Conservation (phyloP, 805 yeast species). For the Saccharomycopsis schoenii region DNA sequence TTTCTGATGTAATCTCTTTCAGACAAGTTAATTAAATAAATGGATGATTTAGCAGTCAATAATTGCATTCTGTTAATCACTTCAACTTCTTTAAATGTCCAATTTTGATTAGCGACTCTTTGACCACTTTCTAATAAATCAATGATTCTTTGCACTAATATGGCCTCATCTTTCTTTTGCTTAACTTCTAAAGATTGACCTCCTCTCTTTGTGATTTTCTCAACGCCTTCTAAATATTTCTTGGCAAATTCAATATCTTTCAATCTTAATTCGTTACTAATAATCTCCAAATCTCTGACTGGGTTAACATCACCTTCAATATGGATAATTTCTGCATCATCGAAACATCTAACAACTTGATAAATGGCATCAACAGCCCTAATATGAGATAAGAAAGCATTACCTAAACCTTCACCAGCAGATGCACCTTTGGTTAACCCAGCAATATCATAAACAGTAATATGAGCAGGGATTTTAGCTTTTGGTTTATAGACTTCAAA, state of each 20-base stretch:
- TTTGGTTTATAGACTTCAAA: constrained; percentile 71
- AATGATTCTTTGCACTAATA: constrained; percentile 63
- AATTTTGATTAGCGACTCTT: constrained; percentile 76
- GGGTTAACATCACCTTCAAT: constrained; percentile 97
- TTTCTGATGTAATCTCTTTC: constrained; percentile 82
- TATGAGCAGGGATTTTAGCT: constrained; percentile 80
- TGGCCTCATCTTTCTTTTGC: constrained; percentile 78
- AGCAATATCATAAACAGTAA: constrained; percentile 94
- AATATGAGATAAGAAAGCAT: constrained; percentile 91
- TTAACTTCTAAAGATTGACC: constrained; percentile 86
- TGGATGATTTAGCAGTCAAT: constrained; percentile 91
- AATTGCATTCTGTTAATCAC: constrained; percentile 76
- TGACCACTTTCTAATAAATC: constrained; percentile 72
- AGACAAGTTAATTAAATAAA: constrained; percentile 81
- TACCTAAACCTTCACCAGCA: constrained; percentile 96
- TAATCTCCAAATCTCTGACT: constrained; percentile 85
- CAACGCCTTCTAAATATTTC: constrained; percentile 70
- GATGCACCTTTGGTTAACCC: constrained; percentile 97
- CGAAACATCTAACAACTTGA: constrained; percentile 96
- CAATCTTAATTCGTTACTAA: constrained; percentile 82
- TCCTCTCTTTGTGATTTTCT: constrained; percentile 75
- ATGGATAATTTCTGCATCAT: constrained; percentile 95
- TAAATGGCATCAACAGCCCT: constrained; percentile 96
- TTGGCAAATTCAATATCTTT: constrained; percentile 94
- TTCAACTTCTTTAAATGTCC: constrained; percentile 91